Evolutionary conservation across 2,329 filamentous ascomycete genomes (phyloP).

Genomic region (Pseudohalonectria lignicola): DNA sequence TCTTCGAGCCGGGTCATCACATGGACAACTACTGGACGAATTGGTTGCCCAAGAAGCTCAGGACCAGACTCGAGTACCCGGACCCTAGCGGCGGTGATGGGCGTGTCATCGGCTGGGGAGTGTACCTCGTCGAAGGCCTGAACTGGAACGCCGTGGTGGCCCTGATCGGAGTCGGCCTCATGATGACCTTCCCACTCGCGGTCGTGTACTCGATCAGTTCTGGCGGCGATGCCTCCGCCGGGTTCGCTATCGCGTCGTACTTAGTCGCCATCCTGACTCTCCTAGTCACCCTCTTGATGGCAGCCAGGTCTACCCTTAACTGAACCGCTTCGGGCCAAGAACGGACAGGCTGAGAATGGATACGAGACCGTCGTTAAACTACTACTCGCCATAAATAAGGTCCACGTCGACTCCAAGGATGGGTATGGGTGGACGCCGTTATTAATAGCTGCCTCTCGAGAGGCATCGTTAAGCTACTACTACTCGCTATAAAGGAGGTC

Average conservation of each 20-base stretch:
- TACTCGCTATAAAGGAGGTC: not conserved
- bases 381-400: constrained; percentile 3
- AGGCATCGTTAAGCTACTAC: constrained; percentile 3
- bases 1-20: not conserved
- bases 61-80: not conserved
- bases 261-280: too few species aligned
- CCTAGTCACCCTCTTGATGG: too few species aligned
- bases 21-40: not conserved
- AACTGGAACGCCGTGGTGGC: not conserved
- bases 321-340: too few species aligned
- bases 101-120: not conserved
- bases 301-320: too few species aligned
- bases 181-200: not conserved
- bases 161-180: not conserved
- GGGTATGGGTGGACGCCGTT: constrained; percentile 2
- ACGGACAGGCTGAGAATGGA: too few species aligned
- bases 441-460: not conserved
- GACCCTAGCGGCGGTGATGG: not conserved
- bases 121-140: not conserved
- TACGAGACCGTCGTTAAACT: too few species aligned
- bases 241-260: too few species aligned
- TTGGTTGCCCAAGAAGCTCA: not conserved
- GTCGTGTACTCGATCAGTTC: not conserved
- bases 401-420: constrained; percentile 2
- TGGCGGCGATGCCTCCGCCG: too few species aligned